Base-by-base conservation (phyloP, 2,329 filamentous ascomycete species). In the Epichloe gansuensis region DNA sequence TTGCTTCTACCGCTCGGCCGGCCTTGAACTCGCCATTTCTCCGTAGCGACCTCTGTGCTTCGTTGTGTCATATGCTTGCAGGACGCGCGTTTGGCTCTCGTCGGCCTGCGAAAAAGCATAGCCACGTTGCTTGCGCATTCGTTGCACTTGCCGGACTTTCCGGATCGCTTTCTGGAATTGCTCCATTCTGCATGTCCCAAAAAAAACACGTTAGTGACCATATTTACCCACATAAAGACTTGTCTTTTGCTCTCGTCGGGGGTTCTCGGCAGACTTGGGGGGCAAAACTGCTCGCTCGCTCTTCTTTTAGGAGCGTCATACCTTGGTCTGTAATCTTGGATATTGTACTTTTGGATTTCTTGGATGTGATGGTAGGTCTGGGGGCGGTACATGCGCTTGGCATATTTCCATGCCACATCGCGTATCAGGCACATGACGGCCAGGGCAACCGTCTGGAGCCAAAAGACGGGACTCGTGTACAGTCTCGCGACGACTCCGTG, bases 301-400 rank as follows among this genome's bases (percentile, higher is more conserved):
- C 27, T 31, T 31, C 27, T 31, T 31, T 31, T 31, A 1, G 27
- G 27, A 39, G 17, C 17, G 17, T 17, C 78, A 60, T 78, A 90
- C 87, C 93, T 84, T 56, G 93, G 93, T 64, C 93, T 78, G 70
- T 98, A 98, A 72, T 98, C 93, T 72, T 98, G 93, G 55, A 98
- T 95, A 63, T 98, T 98, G 73, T 97, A 98, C 72, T 98, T 98
- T 69, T 98, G 93, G 60, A 98, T 98, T 73, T 98, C 93, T 70
- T 98, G 93, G 57, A 98, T 93, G 67, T 98, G 93, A 62, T 98
- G 93, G 64, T 98, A 98, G 43, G 88, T 83, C 70, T 96, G 87
- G 23, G 93, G 93, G 60, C 84, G 85, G 72, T 97, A 98, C 89
- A 98, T 96, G 58, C 93, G 81, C 75, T 95, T 96, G 55, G 81